phyloP scores from a whole-genome alignment of 2,329 filamentous ascomycete genomes.

The Anthostomella pinea region DNA sequence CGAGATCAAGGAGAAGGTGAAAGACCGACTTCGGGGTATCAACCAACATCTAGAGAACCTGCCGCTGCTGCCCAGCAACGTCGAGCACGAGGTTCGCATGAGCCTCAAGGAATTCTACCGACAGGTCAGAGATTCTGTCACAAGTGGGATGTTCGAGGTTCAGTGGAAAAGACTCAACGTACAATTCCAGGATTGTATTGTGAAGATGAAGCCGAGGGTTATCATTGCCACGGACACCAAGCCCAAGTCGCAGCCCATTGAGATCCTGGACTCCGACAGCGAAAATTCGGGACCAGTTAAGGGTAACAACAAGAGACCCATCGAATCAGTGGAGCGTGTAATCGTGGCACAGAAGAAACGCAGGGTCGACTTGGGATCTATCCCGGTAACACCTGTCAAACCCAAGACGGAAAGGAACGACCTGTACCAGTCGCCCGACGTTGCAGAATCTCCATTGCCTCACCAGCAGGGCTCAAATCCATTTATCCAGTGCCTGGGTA shows the following conservation, averaged over 20 bases:
- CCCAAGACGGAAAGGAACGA: neutral
- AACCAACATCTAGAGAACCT: slow-evolving; percentile 51
- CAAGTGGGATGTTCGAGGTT: slow-evolving; percentile 39
- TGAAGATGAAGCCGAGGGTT: slow-evolving; percentile 20
- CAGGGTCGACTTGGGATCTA: too few relatives aligned
- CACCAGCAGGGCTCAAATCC: neutral
- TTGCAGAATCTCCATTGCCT: neutral
- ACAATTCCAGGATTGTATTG: slow-evolving; percentile 19
- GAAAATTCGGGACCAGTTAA: neutral
- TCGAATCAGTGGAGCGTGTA: neutral
- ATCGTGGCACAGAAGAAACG: too few relatives aligned
- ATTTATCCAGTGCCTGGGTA: neutral
- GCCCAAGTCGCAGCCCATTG: slow-evolving; percentile 1
- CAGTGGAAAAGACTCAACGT: slow-evolving; percentile 16
- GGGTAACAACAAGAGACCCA: slow-evolving; percentile 1
- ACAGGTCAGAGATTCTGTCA: slow-evolving; percentile 48
- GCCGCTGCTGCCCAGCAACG: slow-evolving; percentile 63
- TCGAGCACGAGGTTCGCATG: slow-evolving; percentile 58
- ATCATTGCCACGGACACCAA: slow-evolving; percentile 2
- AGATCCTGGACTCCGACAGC: slow-evolving; percentile 28
- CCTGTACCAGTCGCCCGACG: neutral
- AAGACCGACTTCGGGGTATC: slow-evolving; percentile 46
- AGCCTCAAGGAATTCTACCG: slow-evolving; percentile 55
- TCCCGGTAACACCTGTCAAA: slow-evolving; percentile 8
- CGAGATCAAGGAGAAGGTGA: slow-evolving; percentile 49